Percentiles rank a stretch among this genome's conserved stretches.
Conservation (phyloP, 2,329 filamentous ascomycete genomes). For the Hypoxylon sp. region DNA sequence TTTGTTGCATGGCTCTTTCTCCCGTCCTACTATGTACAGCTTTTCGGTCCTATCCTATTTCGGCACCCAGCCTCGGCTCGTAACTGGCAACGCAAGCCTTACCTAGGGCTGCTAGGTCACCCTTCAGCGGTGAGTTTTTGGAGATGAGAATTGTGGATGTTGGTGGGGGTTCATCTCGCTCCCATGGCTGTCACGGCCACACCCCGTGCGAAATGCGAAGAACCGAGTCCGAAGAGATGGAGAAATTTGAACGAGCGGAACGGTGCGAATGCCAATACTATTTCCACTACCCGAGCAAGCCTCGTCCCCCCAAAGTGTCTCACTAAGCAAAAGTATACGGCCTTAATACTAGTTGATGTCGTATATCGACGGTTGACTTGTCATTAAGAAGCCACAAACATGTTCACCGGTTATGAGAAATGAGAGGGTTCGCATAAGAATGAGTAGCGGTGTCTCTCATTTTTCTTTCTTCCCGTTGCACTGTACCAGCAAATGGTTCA, state of each 20-base stretch:
- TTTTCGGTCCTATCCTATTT: conserved; percentile 20
- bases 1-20: conserved; percentile 21
- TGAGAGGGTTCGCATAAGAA: conserved; percentile 10
- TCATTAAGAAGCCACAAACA: conserved; percentile 32
- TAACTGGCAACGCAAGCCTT: conserved; percentile 1
- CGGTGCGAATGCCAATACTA: not conserved
- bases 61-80: conserved; percentile 22
- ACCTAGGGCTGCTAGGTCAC: conserved; percentile 11
- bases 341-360: conserved; percentile 14
- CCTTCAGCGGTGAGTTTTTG: conserved; percentile 32
- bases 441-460: conserved; percentile 17
- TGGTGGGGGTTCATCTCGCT: conserved; percentile 23
- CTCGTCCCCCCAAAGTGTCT: conserved; percentile 18
- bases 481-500: conserved; percentile 31
- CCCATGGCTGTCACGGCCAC: not conserved
- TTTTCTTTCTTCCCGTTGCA: not conserved
- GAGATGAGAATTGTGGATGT: conserved; percentile 15
- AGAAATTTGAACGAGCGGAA: conserved; percentile 8
- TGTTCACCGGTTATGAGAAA: conserved; percentile 21
- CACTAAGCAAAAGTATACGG: conserved; percentile 24
- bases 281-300: not conserved
- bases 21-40: not conserved
- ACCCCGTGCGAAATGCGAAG: not conserved
- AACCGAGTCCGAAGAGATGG: not conserved
- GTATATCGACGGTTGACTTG: conserved; percentile 21